Evolutionary conservation across 140 eudicot species (phyloP).

Genomic region (Cichorium intybus): DNA sequence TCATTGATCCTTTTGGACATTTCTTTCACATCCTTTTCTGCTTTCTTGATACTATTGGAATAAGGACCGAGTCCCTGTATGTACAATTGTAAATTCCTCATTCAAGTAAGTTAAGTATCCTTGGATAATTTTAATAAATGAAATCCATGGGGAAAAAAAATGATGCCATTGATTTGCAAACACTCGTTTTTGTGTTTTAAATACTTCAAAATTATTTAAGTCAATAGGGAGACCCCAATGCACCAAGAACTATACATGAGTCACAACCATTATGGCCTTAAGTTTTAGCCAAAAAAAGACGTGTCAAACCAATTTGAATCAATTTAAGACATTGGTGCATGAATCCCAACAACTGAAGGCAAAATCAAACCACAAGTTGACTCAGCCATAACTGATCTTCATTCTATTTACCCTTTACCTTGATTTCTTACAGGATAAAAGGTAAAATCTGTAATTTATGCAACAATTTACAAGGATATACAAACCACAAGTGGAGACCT

Average conservation of each 20-base stretch:
- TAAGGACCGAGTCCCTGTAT: slow-evolving; percentile 94
- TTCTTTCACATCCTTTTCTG: slow-evolving; percentile 85
- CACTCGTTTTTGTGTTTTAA: neutral
- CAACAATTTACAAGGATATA: neutral
- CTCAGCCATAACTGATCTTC: neutral
- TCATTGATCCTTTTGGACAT: slow-evolving; percentile 91
- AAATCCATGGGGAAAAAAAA: neutral
- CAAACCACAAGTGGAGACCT: too few species aligned
- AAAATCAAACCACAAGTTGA: neutral
- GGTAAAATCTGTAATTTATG: neutral
- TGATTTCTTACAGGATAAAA: neutral
- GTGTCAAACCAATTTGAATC: neutral
- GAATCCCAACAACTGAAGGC: neutral
- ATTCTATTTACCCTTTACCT: neutral
- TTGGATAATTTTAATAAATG: neutral
- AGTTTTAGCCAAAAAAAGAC: too few species aligned
- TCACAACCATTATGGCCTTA: neutral
- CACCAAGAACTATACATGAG: neutral
- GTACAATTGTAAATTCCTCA: neutral
- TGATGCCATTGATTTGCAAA: neutral
- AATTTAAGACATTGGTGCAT: neutral
- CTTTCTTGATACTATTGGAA: slow-evolving; percentile 77
- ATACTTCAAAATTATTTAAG: neutral
- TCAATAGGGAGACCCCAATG: neutral
- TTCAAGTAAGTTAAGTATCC: neutral